These are phyloP conservation scores for Cladophialophora immunda DNA, from an alignment of 2,329 filamentous ascomycete genomes.

Conservation along the genomic window DNA sequence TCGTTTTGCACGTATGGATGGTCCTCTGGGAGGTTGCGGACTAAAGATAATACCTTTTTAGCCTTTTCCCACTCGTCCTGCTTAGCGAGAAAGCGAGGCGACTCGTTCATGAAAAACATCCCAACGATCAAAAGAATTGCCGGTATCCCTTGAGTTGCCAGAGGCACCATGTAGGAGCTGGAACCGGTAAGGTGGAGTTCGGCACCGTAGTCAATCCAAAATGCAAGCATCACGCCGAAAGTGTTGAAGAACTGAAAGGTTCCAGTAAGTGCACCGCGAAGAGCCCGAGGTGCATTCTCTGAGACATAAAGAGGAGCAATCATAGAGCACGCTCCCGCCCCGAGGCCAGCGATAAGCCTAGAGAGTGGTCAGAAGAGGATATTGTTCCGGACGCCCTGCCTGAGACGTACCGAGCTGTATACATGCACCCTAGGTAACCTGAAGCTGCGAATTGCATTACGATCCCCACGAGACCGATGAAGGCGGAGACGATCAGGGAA, in stretches of 20 bases:
- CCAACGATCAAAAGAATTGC: constrained; percentile 44
- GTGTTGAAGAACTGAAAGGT: constrained; percentile 47
- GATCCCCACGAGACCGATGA: constrained; percentile 58
- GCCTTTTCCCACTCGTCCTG: constrained; percentile 74
- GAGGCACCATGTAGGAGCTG: constrained; percentile 68
- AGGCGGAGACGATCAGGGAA: constrained; percentile 61
- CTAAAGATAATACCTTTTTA: constrained; percentile 62
- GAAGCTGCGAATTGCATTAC: constrained; percentile 53
- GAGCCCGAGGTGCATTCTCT: constrained; percentile 66
- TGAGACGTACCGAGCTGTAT: constrained; percentile 56
- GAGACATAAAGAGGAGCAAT: constrained; percentile 70
- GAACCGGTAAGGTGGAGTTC: constrained; percentile 58
- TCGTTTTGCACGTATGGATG: constrained; percentile 67
- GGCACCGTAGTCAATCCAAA: constrained; percentile 61
- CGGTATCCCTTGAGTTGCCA: constrained; percentile 68
- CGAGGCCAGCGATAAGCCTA: constrained; percentile 63
- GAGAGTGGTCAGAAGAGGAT: neutral
- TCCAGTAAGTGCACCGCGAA: constrained; percentile 50
- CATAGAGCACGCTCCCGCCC: constrained; percentile 66
- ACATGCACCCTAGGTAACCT: constrained; percentile 58
- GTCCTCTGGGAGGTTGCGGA: constrained; percentile 63
- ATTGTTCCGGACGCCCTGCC: neutral
- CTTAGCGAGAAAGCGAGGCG: constrained; percentile 58
- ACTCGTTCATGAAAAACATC: constrained; percentile 45
- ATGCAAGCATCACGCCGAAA: constrained; percentile 47